phyloP scores from a whole-genome alignment of 139 green algal species.

The Chlamydomonas sphaeroides region DNA sequence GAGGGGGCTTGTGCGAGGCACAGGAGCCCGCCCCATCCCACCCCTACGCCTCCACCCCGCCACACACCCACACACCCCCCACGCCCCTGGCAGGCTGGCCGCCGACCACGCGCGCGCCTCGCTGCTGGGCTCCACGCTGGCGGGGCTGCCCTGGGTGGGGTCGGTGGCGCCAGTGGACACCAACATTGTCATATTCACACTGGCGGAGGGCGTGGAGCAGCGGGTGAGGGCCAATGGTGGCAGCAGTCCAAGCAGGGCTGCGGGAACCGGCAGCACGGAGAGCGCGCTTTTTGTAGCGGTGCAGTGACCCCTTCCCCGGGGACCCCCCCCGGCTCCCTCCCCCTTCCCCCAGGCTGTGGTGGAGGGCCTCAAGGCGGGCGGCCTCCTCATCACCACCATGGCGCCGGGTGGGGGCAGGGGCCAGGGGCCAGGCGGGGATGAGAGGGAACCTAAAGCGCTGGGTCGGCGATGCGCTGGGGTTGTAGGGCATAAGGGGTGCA shows the following conservation, averaged over 20 bases:
- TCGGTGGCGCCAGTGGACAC: slow-evolving; percentile 44
- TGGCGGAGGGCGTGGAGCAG: slow-evolving; percentile 2
- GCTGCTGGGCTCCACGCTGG: slow-evolving; percentile 31
- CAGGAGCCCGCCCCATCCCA: no score
- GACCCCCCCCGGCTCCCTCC: neutral
- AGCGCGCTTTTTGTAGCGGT: neutral
- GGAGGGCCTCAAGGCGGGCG: neutral
- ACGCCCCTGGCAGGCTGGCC: slow-evolving; percentile 18
- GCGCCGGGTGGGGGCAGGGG: no score
- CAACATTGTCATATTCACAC: slow-evolving; percentile 52
- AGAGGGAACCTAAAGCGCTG: no score
- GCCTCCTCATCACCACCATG: slow-evolving; percentile 45
- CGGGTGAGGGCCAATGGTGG: slow-evolving; percentile 32
- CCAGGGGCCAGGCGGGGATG: no score
- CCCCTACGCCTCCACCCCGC: no score
- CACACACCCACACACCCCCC: neutral
- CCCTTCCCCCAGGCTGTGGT: neutral
- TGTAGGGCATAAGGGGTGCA: no score
- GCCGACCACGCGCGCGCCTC: slow-evolving; percentile 43
- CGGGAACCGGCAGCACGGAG: no score
- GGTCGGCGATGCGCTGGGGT: no score
- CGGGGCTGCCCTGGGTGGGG: slow-evolving; percentile 10
- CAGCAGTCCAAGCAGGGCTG: no score
- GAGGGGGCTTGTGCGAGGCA: no score
- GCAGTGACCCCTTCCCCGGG: no score